Evolutionary conservation across 495 filamentous ascomycete species (phyloP).

Genomic region (Aspergillus indologenus): DNA sequence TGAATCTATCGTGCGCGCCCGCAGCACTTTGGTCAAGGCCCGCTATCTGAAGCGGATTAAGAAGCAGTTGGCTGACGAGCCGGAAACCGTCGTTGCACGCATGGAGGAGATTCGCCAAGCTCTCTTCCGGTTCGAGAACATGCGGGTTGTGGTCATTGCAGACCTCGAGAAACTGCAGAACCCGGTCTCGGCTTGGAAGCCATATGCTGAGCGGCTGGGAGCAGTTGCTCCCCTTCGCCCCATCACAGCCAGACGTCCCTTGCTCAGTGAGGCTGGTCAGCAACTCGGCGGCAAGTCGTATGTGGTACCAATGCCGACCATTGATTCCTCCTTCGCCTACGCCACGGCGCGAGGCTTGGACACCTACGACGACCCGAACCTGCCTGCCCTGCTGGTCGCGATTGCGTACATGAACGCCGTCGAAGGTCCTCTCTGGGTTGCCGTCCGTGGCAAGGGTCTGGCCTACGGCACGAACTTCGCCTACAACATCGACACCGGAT

Average conservation of each 20-base stretch:
- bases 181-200: slow-evolving; percentile 83
- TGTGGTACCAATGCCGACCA: slow-evolving; percentile 84
- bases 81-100: slow-evolving; percentile 64
- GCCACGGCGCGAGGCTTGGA: slow-evolving; percentile 70
- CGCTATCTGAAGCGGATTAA: slow-evolving; percentile 83
- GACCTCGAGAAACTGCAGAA: slow-evolving; percentile 71
- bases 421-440: slow-evolving; percentile 91
- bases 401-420: slow-evolving; percentile 87
- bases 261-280: slow-evolving; percentile 68
- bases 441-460: slow-evolving; percentile 85
- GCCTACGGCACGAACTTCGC: slow-evolving; percentile 82
- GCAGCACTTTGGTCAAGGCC: slow-evolving; percentile 80
- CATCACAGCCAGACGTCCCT: slow-evolving; percentile 54
- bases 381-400: slow-evolving; percentile 84
- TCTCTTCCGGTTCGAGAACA: slow-evolving; percentile 77
- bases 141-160: slow-evolving; percentile 79
- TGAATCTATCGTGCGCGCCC: slow-evolving; percentile 71
- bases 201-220: slow-evolving; percentile 52
- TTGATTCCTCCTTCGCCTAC: slow-evolving; percentile 88
- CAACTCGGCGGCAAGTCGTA: slow-evolving; percentile 70
- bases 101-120: slow-evolving; percentile 72
- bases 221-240: slow-evolving; percentile 49
- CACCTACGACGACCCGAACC: slow-evolving; percentile 68
- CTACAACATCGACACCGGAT: slow-evolving; percentile 71
- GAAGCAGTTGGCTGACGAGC: slow-evolving; percentile 67